Conservation (phyloP, 192 early-diverging fungal species). For the Entrophospora sp. region DNA sequence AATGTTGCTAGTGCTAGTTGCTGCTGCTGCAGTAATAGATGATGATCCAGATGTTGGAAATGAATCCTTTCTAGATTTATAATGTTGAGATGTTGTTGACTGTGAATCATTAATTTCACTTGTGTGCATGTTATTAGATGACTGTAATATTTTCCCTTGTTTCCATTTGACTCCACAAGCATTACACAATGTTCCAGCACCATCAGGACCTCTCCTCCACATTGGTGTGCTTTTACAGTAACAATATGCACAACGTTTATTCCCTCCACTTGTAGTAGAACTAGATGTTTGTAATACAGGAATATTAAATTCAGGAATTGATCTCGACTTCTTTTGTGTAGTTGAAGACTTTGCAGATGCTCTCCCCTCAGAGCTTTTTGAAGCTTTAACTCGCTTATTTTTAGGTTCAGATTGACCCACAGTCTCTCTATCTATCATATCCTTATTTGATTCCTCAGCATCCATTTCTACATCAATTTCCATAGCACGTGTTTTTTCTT, state of each 20-base stretch:
- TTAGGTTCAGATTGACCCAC: neutral
- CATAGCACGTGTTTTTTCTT: neutral
- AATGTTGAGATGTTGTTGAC: neutral
- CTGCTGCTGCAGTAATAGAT: neutral
- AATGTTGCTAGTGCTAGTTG: neutral
- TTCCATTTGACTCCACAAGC: slow-evolving; percentile 81
- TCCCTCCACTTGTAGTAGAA: slow-evolving; percentile 15
- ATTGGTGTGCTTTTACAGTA: slow-evolving; percentile 61
- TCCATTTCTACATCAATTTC: slow-evolving; percentile 7
- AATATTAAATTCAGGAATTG: neutral
- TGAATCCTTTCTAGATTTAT: slow-evolving; percentile 8
- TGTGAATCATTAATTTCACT: neutral
- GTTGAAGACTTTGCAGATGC: neutral
- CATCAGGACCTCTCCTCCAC: slow-evolving; percentile 68
- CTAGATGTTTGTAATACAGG: neutral
- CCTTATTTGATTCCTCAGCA: neutral
- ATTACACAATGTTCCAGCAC: slow-evolving; percentile 66
- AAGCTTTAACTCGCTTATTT: neutral
- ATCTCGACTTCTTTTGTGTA: slow-evolving; percentile 11
- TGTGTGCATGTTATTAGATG: neutral
- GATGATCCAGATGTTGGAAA: neutral
- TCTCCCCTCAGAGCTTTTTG: no score
- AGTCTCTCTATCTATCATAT: neutral
- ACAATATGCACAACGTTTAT: slow-evolving; percentile 58
- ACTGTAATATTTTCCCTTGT: slow-evolving; percentile 60